phyloP scores from a whole-genome alignment of 495 filamentous ascomycete species.

The Jackrogersella minutella region DNA sequence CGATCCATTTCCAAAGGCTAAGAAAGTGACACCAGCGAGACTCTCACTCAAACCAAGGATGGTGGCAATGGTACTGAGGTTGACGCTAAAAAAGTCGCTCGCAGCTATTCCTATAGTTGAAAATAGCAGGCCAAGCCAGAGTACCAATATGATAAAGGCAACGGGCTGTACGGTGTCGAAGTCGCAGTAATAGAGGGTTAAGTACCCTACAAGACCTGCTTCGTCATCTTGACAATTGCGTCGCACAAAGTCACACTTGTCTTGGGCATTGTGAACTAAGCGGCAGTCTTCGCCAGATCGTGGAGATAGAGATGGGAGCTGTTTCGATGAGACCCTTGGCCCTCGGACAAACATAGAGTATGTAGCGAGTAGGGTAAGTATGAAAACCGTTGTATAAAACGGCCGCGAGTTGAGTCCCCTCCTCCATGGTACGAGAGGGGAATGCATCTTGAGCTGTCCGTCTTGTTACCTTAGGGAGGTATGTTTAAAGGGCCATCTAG shows the following conservation, averaged over 20 bases:
- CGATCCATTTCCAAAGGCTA: constrained; percentile 98
- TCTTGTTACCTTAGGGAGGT: no score
- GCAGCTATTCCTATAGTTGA: constrained; percentile 98
- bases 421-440: constrained; percentile 12
- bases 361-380: constrained; percentile 49
- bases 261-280: constrained; percentile 73
- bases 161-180: constrained; percentile 73
- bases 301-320: constrained; percentile 3
- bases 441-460: constrained; percentile 15
- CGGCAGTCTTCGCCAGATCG: constrained; percentile 69
- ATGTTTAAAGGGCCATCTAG: constrained; percentile 16
- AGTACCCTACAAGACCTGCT: constrained; percentile 87
- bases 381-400: constrained; percentile 46
- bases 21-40: constrained; percentile 93
- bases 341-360: constrained; percentile 44
- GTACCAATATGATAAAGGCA: constrained; percentile 76
- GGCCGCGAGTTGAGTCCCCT: constrained; percentile 47
- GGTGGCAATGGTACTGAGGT: constrained; percentile 88
- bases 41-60: constrained; percentile 94
- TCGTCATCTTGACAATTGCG: constrained; percentile 88
- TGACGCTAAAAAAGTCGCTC: constrained; percentile 97
- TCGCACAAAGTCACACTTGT: constrained; percentile 88
- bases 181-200: constrained; percentile 90
- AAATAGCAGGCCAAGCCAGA: constrained; percentile 92
- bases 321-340: not conserved